These are phyloP conservation scores for Phaeosphaeria sp. DNA, from an alignment of 2,329 filamentous ascomycete genomes.

Conservation along the genomic window DNA sequence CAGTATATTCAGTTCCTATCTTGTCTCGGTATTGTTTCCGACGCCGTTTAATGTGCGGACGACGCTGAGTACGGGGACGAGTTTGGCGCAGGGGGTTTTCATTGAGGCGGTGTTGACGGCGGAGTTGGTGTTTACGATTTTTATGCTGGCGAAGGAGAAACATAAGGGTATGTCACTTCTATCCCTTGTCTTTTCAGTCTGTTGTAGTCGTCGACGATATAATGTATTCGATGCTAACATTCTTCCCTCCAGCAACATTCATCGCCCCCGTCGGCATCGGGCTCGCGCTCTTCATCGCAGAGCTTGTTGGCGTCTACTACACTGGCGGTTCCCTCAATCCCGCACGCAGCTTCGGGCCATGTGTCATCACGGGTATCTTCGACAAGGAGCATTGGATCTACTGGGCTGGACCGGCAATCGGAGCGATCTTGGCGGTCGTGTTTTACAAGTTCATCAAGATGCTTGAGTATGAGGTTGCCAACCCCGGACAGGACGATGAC, in stretches of 20 bases:
- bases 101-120: conserved; percentile 50
- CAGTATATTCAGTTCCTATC: conserved; percentile 52
- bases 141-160: conserved; percentile 74
- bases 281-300: conserved; percentile 70
- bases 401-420: conserved; percentile 56
- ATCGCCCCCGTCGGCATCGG: conserved; percentile 76
- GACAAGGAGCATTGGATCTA: conserved; percentile 58
- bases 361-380: conserved; percentile 51
- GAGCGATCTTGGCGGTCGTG: conserved; percentile 54
- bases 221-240: neutral
- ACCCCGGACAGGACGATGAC: conserved; percentile 45
- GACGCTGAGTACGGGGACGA: conserved; percentile 51
- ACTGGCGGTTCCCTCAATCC: conserved; percentile 56
- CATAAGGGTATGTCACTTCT: conserved; percentile 56
- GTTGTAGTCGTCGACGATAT: conserved; percentile 1
- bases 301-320: conserved; percentile 59
- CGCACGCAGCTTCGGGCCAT: conserved; percentile 55
- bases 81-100: conserved; percentile 53
- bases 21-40: conserved; percentile 56
- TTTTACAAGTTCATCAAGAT: conserved; percentile 59
- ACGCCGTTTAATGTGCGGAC: conserved; percentile 55
- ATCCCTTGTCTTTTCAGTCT: neutral
- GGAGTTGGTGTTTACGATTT: conserved; percentile 48
- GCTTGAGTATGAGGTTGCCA: conserved; percentile 46
- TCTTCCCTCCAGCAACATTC: conserved; percentile 62